These are phyloP conservation scores for Balansia obtecta DNA, from an alignment of 2,329 filamentous ascomycete species.

Conservation along the genomic window DNA sequence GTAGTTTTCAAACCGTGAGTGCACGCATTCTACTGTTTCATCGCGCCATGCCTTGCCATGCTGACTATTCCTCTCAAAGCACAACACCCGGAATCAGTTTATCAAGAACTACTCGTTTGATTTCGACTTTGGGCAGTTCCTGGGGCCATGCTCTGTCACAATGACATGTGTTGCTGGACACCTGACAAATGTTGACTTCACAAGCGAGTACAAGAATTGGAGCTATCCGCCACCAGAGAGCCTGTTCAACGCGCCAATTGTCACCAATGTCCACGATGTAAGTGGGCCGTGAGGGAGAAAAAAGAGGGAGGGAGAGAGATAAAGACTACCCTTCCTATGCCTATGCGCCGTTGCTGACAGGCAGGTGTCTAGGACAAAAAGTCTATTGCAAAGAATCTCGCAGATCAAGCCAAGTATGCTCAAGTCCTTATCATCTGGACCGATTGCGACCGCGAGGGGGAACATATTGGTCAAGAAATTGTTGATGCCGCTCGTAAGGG, in stretches of 20 bases:
- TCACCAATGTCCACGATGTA: slow-evolving; percentile 55
- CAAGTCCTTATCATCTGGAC: slow-evolving; percentile 90
- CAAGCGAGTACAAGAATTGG: slow-evolving; percentile 65
- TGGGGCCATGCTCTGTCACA: slow-evolving; percentile 72
- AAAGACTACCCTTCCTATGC: not conserved
- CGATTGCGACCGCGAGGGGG: slow-evolving; percentile 94
- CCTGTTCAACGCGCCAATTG: slow-evolving; percentile 71
- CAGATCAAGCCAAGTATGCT: slow-evolving; percentile 59
- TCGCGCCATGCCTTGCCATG: not conserved
- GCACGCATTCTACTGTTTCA: not conserved
- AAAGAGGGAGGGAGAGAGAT: not conserved
- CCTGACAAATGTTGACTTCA: slow-evolving; percentile 70
- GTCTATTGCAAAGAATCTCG: slow-evolving; percentile 74
- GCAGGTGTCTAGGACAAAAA: slow-evolving; percentile 53
- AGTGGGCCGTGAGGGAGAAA: slow-evolving; percentile 7
- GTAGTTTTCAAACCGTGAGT: slow-evolving; percentile 55
- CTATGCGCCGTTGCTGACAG: not conserved
- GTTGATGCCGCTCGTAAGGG: slow-evolving; percentile 64
- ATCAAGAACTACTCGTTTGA: slow-evolving; percentile 92
- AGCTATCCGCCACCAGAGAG: slow-evolving; percentile 62
- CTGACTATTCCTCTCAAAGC: slow-evolving; percentile 32
- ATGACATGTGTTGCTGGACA: slow-evolving; percentile 94
- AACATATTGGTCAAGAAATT: slow-evolving; percentile 90
- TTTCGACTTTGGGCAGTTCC: slow-evolving; percentile 71
- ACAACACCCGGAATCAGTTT: slow-evolving; percentile 57